phyloP scores from a whole-genome alignment of 345 rosid genomes.

The Ricinus communis region DNA sequence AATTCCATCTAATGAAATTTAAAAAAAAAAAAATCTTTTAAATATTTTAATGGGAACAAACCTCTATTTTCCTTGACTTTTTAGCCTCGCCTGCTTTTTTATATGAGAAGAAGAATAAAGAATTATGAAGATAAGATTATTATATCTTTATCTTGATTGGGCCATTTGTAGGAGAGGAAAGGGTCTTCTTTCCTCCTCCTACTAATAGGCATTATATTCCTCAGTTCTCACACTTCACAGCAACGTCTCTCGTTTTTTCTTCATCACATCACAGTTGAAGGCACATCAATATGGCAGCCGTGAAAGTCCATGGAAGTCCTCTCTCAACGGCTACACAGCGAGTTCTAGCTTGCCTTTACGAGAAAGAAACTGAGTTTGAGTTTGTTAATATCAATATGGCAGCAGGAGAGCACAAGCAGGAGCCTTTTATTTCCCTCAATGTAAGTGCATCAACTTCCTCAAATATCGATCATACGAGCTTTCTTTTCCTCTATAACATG shows the following conservation, averaged over 20 bases:
- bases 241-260: background rate
- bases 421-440: conserved; percentile 53
- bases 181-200: no score
- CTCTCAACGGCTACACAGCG: conserved; percentile 54
- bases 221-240: background rate
- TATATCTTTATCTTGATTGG: no score
- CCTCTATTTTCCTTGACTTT: no score
- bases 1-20: no score
- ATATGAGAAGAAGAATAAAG: no score
- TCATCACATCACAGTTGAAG: background rate
- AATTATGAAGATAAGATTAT: no score
- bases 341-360: conserved; percentile 49
- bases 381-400: conserved; percentile 46
- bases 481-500: background rate
- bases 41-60: no score
- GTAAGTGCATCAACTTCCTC: conserved; percentile 29
- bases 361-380: conserved; percentile 60
- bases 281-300: conserved; percentile 34
- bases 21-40: no score
- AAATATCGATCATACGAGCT: no score
- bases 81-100: no score
- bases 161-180: no score
- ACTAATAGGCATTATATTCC: no score
- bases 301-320: conserved; percentile 46
- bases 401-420: conserved; percentile 61